Base-by-base conservation (phyloP, 23 red algal species). In the Gracilaria caudata region DNA sequence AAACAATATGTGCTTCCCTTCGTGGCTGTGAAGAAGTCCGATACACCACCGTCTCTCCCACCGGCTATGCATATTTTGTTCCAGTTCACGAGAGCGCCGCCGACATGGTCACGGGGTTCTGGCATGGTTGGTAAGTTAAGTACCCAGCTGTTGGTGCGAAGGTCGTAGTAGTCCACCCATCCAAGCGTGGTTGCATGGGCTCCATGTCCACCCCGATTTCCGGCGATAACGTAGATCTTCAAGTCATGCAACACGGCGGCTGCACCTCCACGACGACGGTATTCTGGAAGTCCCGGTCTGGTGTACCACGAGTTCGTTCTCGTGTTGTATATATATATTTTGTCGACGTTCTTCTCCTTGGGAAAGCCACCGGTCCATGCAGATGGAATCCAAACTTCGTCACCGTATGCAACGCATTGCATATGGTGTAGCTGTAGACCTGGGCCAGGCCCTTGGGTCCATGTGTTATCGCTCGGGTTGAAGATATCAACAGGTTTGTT, bases 191-290 rank as follows among this genome's bases (percentile, higher is more conserved):
- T 70, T 19, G 68, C 74, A 14, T 79, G 68, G 0, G 14, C 26
- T 47, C 90, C 90, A 80, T 93, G 90, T 6, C 90, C 90, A 37
- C 90, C 90, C 2, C 64, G 53, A 45, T 93, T 93, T 1, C 90
- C 90, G 24, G 14, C 73, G 11, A 79, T 51, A 9, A 93, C 82
- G 46, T 93, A 93, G 35, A 93, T 84, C 30, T 51, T 79, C 23
- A 47, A 38, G 25, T 55, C 66, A 38, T 56, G 30, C 13, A 64
- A 35, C 4, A 79, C 90, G n/a, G 80, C 70, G 41, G 81, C 80
- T 0, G 72, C 90, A 5, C 80, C 51, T 12, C 90, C 90, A 24
- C 90, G 65, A 7, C 73, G 90, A 23, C 90, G 80, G 23, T 65
- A 37, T 33, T 54, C 64, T 33, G 68, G 68, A 11, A 85, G 24